Percentiles rank a stretch among this genome's conserved stretches.
Evolutionary conservation across 805 yeast genomes (phyloP).

Genomic region (Kodamaea jinghongensis): DNA sequence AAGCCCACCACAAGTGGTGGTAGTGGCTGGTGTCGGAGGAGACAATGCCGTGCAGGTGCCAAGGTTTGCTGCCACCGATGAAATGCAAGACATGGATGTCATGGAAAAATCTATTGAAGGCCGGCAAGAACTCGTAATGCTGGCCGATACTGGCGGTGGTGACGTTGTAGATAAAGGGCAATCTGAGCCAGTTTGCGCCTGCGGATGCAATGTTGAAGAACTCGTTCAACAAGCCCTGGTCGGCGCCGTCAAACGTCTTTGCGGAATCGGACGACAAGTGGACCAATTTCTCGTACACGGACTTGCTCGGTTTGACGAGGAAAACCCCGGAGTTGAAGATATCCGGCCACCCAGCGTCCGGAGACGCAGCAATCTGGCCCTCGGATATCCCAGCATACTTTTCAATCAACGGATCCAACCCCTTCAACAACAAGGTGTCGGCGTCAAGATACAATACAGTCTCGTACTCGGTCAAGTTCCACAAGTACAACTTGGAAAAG

Average conservation of each 20-base stretch:
- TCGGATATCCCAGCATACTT: slow-evolving; percentile 9
- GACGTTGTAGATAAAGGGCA: slow-evolving; percentile 36
- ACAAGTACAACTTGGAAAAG: slow-evolving; percentile 25
- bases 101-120: slow-evolving; percentile 26
- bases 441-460: slow-evolving; percentile 25
- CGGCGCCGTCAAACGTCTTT: slow-evolving; percentile 35
- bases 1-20: slow-evolving; percentile 31
- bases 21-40: slow-evolving; percentile 18
- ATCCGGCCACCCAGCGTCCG: slow-evolving; percentile 36
- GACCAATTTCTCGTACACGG: slow-evolving; percentile 17
- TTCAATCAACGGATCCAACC: slow-evolving; percentile 23
- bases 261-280: slow-evolving; percentile 11
- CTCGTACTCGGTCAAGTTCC: slow-evolving; percentile 23
- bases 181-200: slow-evolving; percentile 27
- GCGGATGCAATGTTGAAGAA: slow-evolving; percentile 24
- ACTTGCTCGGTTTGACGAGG: slow-evolving; percentile 20
- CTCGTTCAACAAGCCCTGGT: slow-evolving; percentile 37
- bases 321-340: slow-evolving; percentile 30
- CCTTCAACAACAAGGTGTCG: slow-evolving; percentile 25
- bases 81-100: slow-evolving; percentile 31
- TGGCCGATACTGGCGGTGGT: slow-evolving; percentile 26
- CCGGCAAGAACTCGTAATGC: slow-evolving; percentile 34
- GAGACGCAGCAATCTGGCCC: slow-evolving; percentile 20
- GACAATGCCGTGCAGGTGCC: slow-evolving; percentile 21
- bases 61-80: slow-evolving; percentile 34